phyloP scores from a whole-genome alignment of 176 grass and related monocot species.

The Olyra latifolia region DNA sequence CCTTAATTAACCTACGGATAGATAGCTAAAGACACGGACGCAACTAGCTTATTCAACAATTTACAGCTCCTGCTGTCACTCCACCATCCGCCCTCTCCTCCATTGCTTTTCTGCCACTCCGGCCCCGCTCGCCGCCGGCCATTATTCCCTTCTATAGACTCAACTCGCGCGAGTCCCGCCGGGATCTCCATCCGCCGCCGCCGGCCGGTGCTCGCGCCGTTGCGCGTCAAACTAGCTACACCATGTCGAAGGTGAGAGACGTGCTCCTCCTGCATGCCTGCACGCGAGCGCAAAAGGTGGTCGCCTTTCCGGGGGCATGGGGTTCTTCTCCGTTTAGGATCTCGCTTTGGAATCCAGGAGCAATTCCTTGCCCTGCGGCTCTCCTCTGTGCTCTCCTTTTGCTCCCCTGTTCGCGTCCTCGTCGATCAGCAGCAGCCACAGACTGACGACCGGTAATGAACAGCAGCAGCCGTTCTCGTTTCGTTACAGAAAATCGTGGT shows the following conservation, averaged over 20 bases:
- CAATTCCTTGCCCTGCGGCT: not conserved
- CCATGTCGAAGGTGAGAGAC: conserved; percentile 55
- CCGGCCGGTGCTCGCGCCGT: conserved; percentile 14
- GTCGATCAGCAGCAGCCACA: not conserved
- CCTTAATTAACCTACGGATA: no score
- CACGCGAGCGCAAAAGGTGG: conserved; percentile 23
- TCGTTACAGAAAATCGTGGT: conserved; percentile 75
- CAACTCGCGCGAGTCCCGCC: not conserved
- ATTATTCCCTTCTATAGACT: not conserved
- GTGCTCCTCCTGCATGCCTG: not conserved
- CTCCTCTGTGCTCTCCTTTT: not conserved
- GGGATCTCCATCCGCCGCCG: not conserved
- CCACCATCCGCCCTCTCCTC: not conserved
- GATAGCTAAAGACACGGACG: no score
- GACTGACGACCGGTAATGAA: not conserved
- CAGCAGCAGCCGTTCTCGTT: no score
- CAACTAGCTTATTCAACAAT: no score
- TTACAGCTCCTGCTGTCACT: not conserved
- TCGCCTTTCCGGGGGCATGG: conserved; percentile 26
- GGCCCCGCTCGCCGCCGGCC: not conserved
- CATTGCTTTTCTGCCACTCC: conserved; percentile 21
- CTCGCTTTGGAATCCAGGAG: conserved; percentile 34
- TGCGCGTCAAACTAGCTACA: not conserved
- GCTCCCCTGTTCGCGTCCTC: not conserved
- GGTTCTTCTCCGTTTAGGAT: conserved; percentile 17